phyloP scores from a whole-genome alignment of 78 protist species.

The Dictyostelium firmibasis region DNA sequence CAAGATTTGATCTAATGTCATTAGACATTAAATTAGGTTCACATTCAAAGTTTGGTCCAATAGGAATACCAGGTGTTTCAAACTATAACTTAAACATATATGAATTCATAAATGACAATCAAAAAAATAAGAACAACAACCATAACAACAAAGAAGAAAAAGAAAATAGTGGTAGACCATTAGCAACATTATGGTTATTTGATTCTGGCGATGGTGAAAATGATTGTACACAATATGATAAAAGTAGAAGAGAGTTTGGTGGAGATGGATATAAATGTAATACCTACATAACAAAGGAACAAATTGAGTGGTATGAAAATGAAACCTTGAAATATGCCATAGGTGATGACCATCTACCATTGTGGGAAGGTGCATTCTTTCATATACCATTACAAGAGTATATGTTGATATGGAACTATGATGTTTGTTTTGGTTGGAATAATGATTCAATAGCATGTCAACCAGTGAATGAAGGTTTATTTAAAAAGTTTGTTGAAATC shows the following conservation, averaged over 20 bases:
- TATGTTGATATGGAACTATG: slow-evolving; percentile 1
- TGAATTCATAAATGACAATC: not conserved
- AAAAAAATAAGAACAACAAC: no score
- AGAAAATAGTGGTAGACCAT: no score
- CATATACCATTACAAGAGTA: slow-evolving; percentile 71
- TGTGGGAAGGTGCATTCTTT: slow-evolving; percentile 41
- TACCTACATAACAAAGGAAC: slow-evolving; percentile 30
- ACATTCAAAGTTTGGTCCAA: slow-evolving; percentile 29
- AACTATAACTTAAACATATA: slow-evolving; percentile 55
- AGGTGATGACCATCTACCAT: not conserved
- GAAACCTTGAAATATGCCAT: not conserved
- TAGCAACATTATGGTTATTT: slow-evolving; percentile 7
- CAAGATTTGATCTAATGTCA: slow-evolving; percentile 14
- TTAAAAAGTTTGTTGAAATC: not conserved
- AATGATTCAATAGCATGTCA: slow-evolving; percentile 61
- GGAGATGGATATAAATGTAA: not conserved
- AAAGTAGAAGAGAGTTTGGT: not conserved
- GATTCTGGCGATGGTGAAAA: slow-evolving; percentile 53
- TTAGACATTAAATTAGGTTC: slow-evolving; percentile 16
- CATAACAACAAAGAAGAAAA: no score
- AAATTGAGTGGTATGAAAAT: slow-evolving; percentile 27
- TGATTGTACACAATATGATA: not conserved
- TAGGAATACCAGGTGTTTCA: slow-evolving; percentile 28
- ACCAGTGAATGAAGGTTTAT: slow-evolving; percentile 11
- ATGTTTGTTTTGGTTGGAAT: slow-evolving; percentile 34